These are phyloP conservation scores for Eimeria sp. DNA, from an alignment of 169 alveolate genomes.

Conservation along the genomic window DNA sequence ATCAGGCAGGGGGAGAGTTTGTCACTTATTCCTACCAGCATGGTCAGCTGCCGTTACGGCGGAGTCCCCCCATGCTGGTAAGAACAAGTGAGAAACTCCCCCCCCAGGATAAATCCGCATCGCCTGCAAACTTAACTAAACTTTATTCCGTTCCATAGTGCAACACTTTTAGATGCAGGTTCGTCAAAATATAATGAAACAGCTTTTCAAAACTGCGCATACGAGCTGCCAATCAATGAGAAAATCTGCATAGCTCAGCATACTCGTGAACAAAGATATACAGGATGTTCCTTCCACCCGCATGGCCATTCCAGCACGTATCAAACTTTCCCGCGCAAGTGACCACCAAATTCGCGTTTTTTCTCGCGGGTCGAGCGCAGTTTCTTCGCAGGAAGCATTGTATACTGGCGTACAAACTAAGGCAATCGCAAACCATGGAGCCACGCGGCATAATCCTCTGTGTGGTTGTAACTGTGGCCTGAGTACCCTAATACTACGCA, in stretches of 20 bases:
- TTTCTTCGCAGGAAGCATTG: not conserved
- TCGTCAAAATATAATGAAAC: not conserved
- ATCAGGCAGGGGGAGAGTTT: not conserved
- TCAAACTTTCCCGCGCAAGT: not conserved
- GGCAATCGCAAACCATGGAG: not conserved
- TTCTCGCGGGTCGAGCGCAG: not conserved
- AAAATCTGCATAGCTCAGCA: not conserved
- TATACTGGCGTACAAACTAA: not conserved
- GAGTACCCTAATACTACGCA: not conserved
- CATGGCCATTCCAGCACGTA: not conserved
- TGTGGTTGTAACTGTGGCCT: not conserved
- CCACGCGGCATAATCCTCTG: not conserved
- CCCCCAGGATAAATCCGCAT: not conserved
- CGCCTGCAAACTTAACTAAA: not conserved
- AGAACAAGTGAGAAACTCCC: not conserved
- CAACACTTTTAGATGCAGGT: not conserved
- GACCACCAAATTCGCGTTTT: too few relatives aligned
- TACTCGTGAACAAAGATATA: not conserved
- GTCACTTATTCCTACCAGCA: too few relatives aligned
- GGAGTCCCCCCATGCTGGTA: not conserved
- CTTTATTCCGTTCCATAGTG: not conserved
- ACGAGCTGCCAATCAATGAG: not conserved
- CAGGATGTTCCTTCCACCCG: not conserved
- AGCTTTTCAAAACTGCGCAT: not conserved
- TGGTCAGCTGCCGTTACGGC: too few relatives aligned